Evolutionary conservation across 345 rosid species (phyloP), one percentile per base, ranked within the genome.

Genomic region (Brassica incana): DNA sequence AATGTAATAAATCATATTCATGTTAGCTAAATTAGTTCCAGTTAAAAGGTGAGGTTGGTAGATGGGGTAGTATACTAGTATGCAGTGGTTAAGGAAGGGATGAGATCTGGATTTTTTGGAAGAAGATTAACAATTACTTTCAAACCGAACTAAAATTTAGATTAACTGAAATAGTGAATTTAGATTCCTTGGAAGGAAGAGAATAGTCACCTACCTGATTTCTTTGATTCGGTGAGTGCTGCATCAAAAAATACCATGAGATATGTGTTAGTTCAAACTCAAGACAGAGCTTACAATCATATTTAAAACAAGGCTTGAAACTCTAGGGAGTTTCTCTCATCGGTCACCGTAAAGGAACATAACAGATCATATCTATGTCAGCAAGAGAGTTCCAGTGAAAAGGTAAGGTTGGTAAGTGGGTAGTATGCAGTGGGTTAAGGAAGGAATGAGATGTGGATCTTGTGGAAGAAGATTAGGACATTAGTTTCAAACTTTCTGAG

Each of bases 181-280:
- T 50, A 50, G 18, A 50, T 50, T n/a, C 58, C 6, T 50, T 50
- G 58, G 16, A 50, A n/a, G 16, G 58, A n/a, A 50, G 5, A 50
- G 58, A 50, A 50, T 20, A 74, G 14, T 6, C 1, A 15, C 1
- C 12, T 54, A 76, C 80, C 67, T 68, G 69, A 0, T 75, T 54
- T 52, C 3, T 40, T 14, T 30, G n/a, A 0, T 29, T 54, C 48
- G 32, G 76, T 3, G 16, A 16, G 25, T 0, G 2, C 83, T 74
- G 50, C 82, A 68, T 16, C 11, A 67, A 35, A 12, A 69, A 36
- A 36, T 1, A 75, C 18, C 6, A 68, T 14, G 63, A 64, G 76
- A 75, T 16, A 35, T 38, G 14, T 7, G 69, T 79, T 10, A 73
- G 69, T 67, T 2, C n/a, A 72, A 78, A 78, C 9, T 0, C 40